Evolutionary conservation across 169 alveolate genomes (phyloP).

Genomic region (Cyclospora cayetanensis): DNA sequence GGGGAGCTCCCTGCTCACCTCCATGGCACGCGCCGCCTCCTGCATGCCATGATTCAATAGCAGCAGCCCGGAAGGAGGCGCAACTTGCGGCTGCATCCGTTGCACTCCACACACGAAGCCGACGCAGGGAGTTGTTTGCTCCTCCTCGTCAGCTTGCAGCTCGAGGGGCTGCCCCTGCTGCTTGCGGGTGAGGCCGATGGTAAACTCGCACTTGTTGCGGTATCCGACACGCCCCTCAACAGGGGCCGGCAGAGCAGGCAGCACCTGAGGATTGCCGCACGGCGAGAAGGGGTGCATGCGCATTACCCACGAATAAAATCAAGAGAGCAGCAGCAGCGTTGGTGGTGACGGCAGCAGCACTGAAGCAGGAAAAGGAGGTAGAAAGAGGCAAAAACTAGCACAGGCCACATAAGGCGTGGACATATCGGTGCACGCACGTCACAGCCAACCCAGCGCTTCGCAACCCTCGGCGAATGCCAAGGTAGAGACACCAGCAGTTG

Average conservation of each 20-base stretch:
- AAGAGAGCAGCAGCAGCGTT: constrained; percentile 26
- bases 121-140: constrained; percentile 29
- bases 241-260: constrained; percentile 20
- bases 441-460: not conserved
- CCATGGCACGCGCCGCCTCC: not conserved
- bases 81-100: constrained; percentile 67
- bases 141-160: not conserved
- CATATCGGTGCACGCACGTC: not conserved
- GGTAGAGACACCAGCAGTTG: not conserved
- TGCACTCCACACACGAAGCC: constrained; percentile 65
- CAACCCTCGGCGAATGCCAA: not conserved
- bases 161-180: not conserved
- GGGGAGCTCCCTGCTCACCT: not conserved
- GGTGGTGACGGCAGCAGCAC: not conserved
- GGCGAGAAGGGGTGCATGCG: too few species aligned
- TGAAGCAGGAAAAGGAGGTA: not conserved
- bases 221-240: constrained; percentile 52
- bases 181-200: constrained; percentile 65
- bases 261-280: constrained; percentile 38
- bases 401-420: not conserved
- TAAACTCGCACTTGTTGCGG: constrained; percentile 77
- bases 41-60: constrained; percentile 45
- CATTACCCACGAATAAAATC: too few species aligned
- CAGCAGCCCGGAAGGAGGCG: constrained; percentile 34
- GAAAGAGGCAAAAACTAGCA: not conserved